Percentiles rank a stretch among this genome's conserved stretches.
These are phyloP conservation scores for Vaccinium vitisidaea DNA, from an alignment of 148 eudicot genomes.

Conservation along the genomic window DNA sequence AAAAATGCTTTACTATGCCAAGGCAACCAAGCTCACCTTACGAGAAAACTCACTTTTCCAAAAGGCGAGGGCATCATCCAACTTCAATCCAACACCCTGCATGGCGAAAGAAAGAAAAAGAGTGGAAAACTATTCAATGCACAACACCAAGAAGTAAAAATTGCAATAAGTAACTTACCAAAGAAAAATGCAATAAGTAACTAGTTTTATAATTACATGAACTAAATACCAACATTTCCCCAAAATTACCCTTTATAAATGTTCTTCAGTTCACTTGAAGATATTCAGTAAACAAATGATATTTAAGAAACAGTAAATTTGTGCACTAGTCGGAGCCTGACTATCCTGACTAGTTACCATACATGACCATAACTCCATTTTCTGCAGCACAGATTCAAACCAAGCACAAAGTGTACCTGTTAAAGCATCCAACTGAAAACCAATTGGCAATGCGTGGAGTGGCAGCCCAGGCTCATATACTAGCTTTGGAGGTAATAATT, in stretches of 20 bases:
- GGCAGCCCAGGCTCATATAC: no score
- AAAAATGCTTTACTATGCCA: background rate
- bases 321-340: background rate
- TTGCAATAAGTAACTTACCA: background rate
- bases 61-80: conserved; percentile 97
- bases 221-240: background rate
- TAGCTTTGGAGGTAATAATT: no score
- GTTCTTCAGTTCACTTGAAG: background rate
- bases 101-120: conserved; percentile 7
- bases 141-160: conserved; percentile 8
- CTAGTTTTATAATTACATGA: background rate
- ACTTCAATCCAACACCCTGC: conserved; percentile 90
- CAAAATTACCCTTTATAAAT: background rate
- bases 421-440: background rate
- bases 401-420: background rate
- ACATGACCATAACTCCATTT: background rate
- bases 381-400: background rate
- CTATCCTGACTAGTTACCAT: background rate
- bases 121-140: background rate
- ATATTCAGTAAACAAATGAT: background rate
- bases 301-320: background rate
- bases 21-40: conserved; percentile 49
- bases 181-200: conserved; percentile 7
- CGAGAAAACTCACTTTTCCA: conserved; percentile 93
- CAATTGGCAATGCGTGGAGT: no score